These are phyloP conservation scores for Parsonsia alboflavescens DNA, from an alignment of 257 asterid genomes.

Conservation along the genomic window DNA sequence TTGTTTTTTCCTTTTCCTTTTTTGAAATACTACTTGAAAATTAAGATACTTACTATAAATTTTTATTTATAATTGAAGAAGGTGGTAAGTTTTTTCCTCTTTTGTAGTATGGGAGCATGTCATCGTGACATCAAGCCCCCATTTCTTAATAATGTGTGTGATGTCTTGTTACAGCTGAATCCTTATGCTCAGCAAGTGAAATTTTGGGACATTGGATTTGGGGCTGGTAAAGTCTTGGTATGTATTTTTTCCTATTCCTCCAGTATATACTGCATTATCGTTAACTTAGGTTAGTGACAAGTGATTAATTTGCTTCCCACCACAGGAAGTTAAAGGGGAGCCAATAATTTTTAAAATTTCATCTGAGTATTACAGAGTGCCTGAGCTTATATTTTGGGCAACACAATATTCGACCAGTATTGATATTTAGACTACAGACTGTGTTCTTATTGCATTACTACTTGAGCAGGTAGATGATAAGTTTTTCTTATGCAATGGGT, in stretches of 20 bases:
- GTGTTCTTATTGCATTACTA: constrained; percentile 50
- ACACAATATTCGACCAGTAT: constrained; percentile 48
- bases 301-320: constrained; percentile 6
- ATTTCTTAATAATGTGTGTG: neutral
- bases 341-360: constrained; percentile 51
- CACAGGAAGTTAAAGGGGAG: constrained; percentile 47
- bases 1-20: too few species aligned
- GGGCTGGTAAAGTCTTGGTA: constrained; percentile 52
- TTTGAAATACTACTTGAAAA: too few species aligned
- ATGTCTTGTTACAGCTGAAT: constrained; percentile 42
- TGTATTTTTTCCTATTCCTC: constrained; percentile 7
- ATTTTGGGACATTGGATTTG: constrained; percentile 50
- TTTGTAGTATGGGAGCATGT: constrained; percentile 79
- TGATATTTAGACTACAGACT: constrained; percentile 53
- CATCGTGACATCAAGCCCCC: constrained; percentile 95
- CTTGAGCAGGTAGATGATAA: constrained; percentile 41
- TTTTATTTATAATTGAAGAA: too few species aligned
- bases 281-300: neutral
- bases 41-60: too few species aligned
- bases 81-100: too few species aligned
- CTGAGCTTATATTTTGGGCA: constrained; percentile 57
- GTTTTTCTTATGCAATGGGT: neutral
- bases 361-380: constrained; percentile 56
- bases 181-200: constrained; percentile 64
- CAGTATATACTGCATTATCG: neutral